Conservation (phyloP, 495 filamentous ascomycete species). For the Ramalina intermedia region DNA sequence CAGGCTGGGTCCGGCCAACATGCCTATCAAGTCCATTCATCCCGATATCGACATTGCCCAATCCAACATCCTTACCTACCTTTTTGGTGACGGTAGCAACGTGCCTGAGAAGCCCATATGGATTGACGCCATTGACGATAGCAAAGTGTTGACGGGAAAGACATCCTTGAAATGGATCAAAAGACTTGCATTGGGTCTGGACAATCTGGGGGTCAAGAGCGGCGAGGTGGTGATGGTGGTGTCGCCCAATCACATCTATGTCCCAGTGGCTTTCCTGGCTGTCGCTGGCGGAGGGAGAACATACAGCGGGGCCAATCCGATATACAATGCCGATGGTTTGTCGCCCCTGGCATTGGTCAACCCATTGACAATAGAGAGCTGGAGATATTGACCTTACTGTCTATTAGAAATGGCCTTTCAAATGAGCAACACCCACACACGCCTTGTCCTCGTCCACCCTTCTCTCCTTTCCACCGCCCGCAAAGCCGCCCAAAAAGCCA, state of each 20-base stretch:
- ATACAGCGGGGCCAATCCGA: slow-evolving; percentile 75
- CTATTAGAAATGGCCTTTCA: slow-evolving; percentile 70
- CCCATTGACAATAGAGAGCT: not conserved
- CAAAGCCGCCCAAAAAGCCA: slow-evolving; percentile 51
- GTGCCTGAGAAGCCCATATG: slow-evolving; percentile 61
- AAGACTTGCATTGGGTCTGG: slow-evolving; percentile 53
- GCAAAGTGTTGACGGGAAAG: slow-evolving; percentile 57
- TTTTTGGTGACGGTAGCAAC: slow-evolving; percentile 68
- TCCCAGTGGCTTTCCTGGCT: slow-evolving; percentile 57
- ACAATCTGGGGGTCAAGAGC: slow-evolving; percentile 53
- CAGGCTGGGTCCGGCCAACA: not conserved
- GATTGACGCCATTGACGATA: slow-evolving; percentile 60
- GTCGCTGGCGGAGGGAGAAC: slow-evolving; percentile 70
- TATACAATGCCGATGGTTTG: slow-evolving; percentile 54
- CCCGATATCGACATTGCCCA: slow-evolving; percentile 45
- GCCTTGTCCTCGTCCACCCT: slow-evolving; percentile 57
- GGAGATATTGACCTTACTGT: not conserved
- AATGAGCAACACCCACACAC: slow-evolving; percentile 63
- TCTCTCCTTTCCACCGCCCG: slow-evolving; percentile 45
- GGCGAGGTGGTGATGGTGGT: slow-evolving; percentile 61
- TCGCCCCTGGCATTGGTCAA: not conserved
- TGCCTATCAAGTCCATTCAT: slow-evolving; percentile 25
- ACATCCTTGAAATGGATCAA: slow-evolving; percentile 43
- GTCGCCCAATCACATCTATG: slow-evolving; percentile 65
- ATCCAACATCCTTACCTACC: slow-evolving; percentile 53